Percentiles rank a stretch among this genome's conserved stretches.
phyloP scores from a whole-genome alignment of 2,329 filamentous ascomycete genomes.

The Plenodomus lindquistii region DNA sequence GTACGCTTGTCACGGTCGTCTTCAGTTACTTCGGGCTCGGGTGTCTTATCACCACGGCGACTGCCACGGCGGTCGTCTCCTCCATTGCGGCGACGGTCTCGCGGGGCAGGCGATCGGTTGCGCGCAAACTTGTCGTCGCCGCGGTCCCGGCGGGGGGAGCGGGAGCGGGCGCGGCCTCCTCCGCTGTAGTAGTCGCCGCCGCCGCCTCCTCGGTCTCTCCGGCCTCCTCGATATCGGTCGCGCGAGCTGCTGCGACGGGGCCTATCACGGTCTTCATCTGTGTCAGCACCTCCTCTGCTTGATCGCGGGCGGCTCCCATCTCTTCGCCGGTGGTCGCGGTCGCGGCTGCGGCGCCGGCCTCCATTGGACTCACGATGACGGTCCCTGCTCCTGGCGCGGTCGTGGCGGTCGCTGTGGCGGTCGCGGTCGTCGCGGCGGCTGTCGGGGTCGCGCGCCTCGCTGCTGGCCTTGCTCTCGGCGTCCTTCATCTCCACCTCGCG shows the following conservation, averaged over 20 bases:
- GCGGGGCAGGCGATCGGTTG: slow-evolving; percentile 49
- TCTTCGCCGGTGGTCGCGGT: slow-evolving; percentile 33
- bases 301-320: slow-evolving; percentile 38
- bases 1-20: slow-evolving; percentile 96
- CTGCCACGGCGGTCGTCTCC: slow-evolving; percentile 51
- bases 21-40: slow-evolving; percentile 78
- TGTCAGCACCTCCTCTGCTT: slow-evolving; percentile 38
- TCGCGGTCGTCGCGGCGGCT: slow-evolving; percentile 37
- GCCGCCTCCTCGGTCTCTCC: slow-evolving; percentile 34
- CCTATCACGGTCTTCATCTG: slow-evolving; percentile 45
- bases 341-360: slow-evolving; percentile 38
- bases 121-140: slow-evolving; percentile 50
- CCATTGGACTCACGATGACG: slow-evolving; percentile 38
- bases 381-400: slow-evolving; percentile 35
- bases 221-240: slow-evolving; percentile 33
- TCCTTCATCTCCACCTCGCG: slow-evolving; percentile 24
- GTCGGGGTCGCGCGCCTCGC: slow-evolving; percentile 35
- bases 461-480: slow-evolving; percentile 19
- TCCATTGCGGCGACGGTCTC: slow-evolving; percentile 47
- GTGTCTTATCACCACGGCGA: slow-evolving; percentile 47
- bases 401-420: slow-evolving; percentile 24
- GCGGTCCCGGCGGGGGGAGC: slow-evolving; percentile 46
- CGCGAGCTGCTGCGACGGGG: slow-evolving; percentile 30
- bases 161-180: slow-evolving; percentile 39
- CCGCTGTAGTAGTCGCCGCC: slow-evolving; percentile 48